Percentiles rank a stretch among this genome's conserved stretches.
Conservation (phyloP, 148 eudicot genomes). For the Nepenthes gracilis region DNA sequence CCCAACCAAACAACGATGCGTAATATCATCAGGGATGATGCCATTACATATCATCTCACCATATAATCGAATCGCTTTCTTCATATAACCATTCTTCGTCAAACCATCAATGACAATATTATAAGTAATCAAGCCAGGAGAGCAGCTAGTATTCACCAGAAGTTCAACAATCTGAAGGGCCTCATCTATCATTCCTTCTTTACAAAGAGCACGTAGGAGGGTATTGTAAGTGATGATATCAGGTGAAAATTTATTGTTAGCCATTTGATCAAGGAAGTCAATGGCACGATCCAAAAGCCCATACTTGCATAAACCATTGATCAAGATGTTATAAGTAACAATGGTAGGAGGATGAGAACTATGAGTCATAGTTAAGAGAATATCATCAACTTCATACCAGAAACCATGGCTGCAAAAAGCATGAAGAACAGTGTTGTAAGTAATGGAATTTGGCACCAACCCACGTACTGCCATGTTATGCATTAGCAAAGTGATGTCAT, state of each 20-base stretch:
- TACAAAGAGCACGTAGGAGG: constrained; percentile 54
- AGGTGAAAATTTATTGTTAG: constrained; percentile 29
- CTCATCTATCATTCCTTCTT: constrained; percentile 62
- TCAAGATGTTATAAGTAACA: constrained; percentile 74
- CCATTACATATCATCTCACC: constrained; percentile 35
- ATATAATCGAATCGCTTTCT: constrained; percentile 57
- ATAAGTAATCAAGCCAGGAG: constrained; percentile 55
- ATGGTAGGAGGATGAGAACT: constrained; percentile 40
- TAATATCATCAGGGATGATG: constrained; percentile 52
- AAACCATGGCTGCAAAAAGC: constrained; percentile 46
- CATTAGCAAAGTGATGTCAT: constrained; percentile 36
- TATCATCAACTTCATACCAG: constrained; percentile 58
- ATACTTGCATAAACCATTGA: constrained; percentile 70
- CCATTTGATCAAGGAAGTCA: constrained; percentile 56
- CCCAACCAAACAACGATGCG: constrained; percentile 63
- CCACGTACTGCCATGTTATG: constrained; percentile 40
- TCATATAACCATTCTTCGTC: constrained; percentile 58
- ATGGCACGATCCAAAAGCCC: constrained; percentile 76
- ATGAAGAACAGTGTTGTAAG: constrained; percentile 70
- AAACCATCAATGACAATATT: constrained; percentile 77
- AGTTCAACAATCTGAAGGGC: constrained; percentile 44
- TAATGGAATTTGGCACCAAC: constrained; percentile 52
- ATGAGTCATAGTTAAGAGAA: constrained; percentile 51
- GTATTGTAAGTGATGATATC: constrained; percentile 75
- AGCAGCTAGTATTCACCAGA: constrained; percentile 28